A percentile compares a stretch with the other conserved stretches of the same genome.
Conservation (phyloP, 306 rosid genomes). For the Rosa rugosa region DNA sequence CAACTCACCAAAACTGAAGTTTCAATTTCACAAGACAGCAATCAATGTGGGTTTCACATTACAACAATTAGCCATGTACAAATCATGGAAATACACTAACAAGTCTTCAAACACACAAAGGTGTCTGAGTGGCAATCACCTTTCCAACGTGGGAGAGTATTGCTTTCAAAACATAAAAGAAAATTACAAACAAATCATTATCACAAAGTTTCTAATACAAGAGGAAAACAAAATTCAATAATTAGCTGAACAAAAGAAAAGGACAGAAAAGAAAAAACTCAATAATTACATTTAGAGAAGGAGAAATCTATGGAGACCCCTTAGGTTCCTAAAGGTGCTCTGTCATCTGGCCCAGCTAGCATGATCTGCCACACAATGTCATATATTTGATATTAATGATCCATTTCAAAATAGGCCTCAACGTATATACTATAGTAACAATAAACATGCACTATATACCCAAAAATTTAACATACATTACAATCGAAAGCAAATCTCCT, state of each 20-base stretch:
- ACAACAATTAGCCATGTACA: not conserved
- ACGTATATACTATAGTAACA: not conserved
- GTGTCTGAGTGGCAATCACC: slow-evolving; percentile 17
- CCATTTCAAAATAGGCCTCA: not conserved
- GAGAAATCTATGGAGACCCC: slow-evolving; percentile 22
- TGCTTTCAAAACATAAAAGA: slow-evolving; percentile 36
- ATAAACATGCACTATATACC: not conserved
- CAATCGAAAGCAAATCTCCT: slow-evolving; percentile 92
- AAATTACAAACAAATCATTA: slow-evolving; percentile 32
- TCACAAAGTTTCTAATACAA: slow-evolving; percentile 30
- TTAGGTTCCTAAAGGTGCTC: slow-evolving; percentile 58
- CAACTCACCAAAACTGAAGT: not conserved
- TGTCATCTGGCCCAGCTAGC: slow-evolving; percentile 83
- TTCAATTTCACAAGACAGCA: not conserved
- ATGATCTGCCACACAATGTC: slow-evolving; percentile 52
- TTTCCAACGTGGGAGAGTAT: slow-evolving; percentile 3
- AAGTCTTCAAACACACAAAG: not conserved
- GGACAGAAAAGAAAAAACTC: slow-evolving; percentile 30
- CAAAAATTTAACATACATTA: slow-evolving; percentile 50
- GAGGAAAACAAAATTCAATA: slow-evolving; percentile 41
- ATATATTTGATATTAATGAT: slow-evolving; percentile 17
- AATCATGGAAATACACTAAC: not conserved
- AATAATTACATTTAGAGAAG: slow-evolving; percentile 51
- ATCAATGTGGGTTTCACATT: not conserved
- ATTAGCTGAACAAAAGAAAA: slow-evolving; percentile 42